phyloP scores from a whole-genome alignment of 1,139 yeast species.

The Candida sp. region DNA sequence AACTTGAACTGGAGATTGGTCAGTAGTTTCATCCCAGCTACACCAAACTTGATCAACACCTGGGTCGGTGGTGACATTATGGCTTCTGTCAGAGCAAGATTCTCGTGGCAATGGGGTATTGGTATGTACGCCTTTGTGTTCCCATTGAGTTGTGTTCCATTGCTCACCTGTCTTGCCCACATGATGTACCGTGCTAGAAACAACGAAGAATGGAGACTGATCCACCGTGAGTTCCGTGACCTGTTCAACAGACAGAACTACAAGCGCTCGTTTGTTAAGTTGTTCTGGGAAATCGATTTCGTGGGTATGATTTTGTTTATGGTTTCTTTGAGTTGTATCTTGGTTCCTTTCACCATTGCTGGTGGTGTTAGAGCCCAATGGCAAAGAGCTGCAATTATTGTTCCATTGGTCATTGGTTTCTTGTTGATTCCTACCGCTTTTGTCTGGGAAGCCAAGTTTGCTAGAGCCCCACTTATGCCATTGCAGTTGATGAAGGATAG shows the following conservation, averaged over 20 bases:
- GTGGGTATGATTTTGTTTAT: conserved; percentile 55
- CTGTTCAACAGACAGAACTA: conserved; percentile 18
- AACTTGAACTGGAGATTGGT: conserved; percentile 71
- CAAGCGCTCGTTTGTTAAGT: conserved; percentile 21
- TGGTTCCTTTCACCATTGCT: conserved; percentile 57
- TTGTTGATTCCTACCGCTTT: conserved; percentile 56
- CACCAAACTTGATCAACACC: conserved; percentile 76
- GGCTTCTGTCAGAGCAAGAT: conserved; percentile 17
- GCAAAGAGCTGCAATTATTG: conserved; percentile 57
- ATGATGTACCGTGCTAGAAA: conserved; percentile 59
- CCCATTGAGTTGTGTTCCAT: conserved; percentile 67
- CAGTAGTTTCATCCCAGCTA: conserved; percentile 65
- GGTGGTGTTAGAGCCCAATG: conserved; percentile 59
- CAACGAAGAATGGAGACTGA: conserved; percentile 45
- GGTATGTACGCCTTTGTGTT: conserved; percentile 84
- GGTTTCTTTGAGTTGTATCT: conserved; percentile 58
- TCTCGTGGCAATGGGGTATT: conserved; percentile 71
- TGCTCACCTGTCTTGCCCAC: conserved; percentile 55
- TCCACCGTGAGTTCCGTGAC: conserved; percentile 23
- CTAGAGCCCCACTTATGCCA: conserved; percentile 65
- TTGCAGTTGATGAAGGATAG: conserved; percentile 60
- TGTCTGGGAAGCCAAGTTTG: conserved; percentile 55
- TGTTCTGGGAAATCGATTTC: conserved; percentile 57
- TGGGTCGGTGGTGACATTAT: conserved; percentile 72
- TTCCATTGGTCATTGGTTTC: conserved; percentile 68